Evolutionary conservation across 2,329 filamentous ascomycete genomes (phyloP), one percentile per base, ranked within the genome.

Genomic region (Scleromitrula shiraiana): DNA sequence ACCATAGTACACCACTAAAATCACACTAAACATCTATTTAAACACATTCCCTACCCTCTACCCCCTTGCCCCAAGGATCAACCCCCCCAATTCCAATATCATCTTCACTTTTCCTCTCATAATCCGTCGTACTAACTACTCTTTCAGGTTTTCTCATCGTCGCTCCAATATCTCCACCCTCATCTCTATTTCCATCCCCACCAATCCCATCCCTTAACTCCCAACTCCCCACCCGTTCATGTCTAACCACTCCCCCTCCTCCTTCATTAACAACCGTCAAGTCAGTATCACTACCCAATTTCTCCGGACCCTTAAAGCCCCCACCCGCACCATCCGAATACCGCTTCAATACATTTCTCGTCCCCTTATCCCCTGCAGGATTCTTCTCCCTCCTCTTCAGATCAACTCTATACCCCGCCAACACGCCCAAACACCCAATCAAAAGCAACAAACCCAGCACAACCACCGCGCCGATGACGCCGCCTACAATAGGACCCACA

Each of bases 171-270:
- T 58, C 55, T 43, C 33, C 32, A n/a, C 33, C 17, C 17, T 17
- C 33, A 14, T 46, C 51, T 33, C 43, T 14, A 38, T 50, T 46
- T 15, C 41, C 46, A 8, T 36, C 40, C 4, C 23, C 40, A 35
- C 48, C n/a, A 15, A 12, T n/a, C 5, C 26, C 7, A 15, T 61
- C 53, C 17, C 49, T 52, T 56, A 65, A 38, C 40, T 65, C 63
- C 62, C 63, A 65, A 33, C 59, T 63, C 5, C 63, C 62, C 4
- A 63, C 56, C 32, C 62, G 50, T 51, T 64, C 63, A 46, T 63
- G 61, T 17, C 55, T 45, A 0, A 57, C 46, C 7, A 19, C 55
- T 14, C 55, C 58, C 7, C 55, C 59, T 14, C 55, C 55, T 6
- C 51, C 54, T 6, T 47, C 49, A 29, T 59, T 59, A 3, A 57